A percentile compares a stretch with the other conserved stretches of the same genome.
Conservation (phyloP, 2,329 filamentous ascomycete genomes). For the Aspergillus tanneri region DNA sequence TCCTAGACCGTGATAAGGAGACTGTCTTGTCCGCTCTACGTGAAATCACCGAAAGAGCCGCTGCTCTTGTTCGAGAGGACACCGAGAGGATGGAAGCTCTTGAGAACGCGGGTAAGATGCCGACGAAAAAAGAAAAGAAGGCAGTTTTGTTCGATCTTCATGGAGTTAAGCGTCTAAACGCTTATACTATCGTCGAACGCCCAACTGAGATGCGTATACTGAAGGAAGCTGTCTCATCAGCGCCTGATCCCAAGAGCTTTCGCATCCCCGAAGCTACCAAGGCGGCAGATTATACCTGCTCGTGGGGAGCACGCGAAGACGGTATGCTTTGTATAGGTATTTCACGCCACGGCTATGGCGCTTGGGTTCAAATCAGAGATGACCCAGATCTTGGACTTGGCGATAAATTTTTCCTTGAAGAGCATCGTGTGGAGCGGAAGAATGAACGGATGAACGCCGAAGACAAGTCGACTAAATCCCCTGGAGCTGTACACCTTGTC, state of each 20-base stretch:
- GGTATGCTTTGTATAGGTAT: slow-evolving; percentile 97
- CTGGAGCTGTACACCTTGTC: slow-evolving; percentile 94
- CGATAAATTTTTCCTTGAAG: slow-evolving; percentile 94
- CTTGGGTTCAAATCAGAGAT: slow-evolving; percentile 91
- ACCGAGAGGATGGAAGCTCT: slow-evolving; percentile 59
- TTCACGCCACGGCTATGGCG: slow-evolving; percentile 88
- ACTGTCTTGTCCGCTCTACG: slow-evolving; percentile 73
- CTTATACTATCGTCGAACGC: slow-evolving; percentile 89
- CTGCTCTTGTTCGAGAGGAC: slow-evolving; percentile 71
- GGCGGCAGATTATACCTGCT: slow-evolving; percentile 82
- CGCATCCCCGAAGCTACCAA: slow-evolving; percentile 90
- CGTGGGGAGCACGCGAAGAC: slow-evolving; percentile 91
- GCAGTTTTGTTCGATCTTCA: slow-evolving; percentile 93
- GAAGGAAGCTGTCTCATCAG: slow-evolving; percentile 65
- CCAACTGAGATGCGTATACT: slow-evolving; percentile 85
- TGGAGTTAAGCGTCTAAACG: slow-evolving; percentile 91
- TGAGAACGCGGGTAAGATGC: slow-evolving; percentile 72
- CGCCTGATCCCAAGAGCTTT: slow-evolving; percentile 72
- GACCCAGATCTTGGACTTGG: slow-evolving; percentile 79
- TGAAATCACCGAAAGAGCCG: slow-evolving; percentile 73
- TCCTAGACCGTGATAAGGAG: slow-evolving; percentile 77
- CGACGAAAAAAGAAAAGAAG: slow-evolving; percentile 97
- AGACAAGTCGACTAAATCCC: slow-evolving; percentile 66
- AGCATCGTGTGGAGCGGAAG: slow-evolving; percentile 97
- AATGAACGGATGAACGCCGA: slow-evolving; percentile 74